phyloP scores from a whole-genome alignment of 2,329 filamentous ascomycete species.

The Trichoderma guizhouense region DNA sequence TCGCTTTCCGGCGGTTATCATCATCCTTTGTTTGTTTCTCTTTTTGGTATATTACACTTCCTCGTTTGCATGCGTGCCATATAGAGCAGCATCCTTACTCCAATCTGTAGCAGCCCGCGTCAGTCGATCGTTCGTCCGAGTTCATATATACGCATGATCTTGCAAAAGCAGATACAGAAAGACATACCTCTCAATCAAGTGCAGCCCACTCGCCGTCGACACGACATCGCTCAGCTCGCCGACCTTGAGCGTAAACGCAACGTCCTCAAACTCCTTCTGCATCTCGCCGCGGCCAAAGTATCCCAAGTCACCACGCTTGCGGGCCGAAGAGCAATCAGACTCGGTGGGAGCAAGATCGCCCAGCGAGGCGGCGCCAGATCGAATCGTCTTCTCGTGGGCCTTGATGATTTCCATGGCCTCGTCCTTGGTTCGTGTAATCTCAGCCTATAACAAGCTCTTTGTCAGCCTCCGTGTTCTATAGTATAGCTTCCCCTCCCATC shows the following conservation, averaged over 20 bases:
- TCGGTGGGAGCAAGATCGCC: slow-evolving; percentile 84
- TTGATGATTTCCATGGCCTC: slow-evolving; percentile 78
- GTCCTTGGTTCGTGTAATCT: slow-evolving; percentile 84
- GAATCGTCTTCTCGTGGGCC: slow-evolving; percentile 72
- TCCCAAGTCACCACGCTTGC: slow-evolving; percentile 90
- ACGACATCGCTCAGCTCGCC: slow-evolving; percentile 85
- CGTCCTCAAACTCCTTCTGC: slow-evolving; percentile 98
- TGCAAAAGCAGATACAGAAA: background rate
- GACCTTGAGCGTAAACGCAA: slow-evolving; percentile 82
- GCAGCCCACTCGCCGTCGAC: slow-evolving; percentile 88
- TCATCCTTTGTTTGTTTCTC: background rate
- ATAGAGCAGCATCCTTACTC: background rate
- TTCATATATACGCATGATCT: background rate
- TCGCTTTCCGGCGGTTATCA: background rate
- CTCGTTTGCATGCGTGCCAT: background rate
- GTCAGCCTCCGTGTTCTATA: background rate
- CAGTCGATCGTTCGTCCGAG: background rate
- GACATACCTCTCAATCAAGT: slow-evolving; percentile 86
- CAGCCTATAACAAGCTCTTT: slow-evolving; percentile 43
- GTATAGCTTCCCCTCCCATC: background rate
- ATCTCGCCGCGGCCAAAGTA: slow-evolving; percentile 94
- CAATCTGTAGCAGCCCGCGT: background rate
- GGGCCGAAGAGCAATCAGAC: slow-evolving; percentile 92
- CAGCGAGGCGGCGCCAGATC: slow-evolving; percentile 62
- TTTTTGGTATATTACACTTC: background rate